Evolutionary conservation across 148 eudicot species (phyloP), one percentile per base, ranked within the genome.

Genomic region (Euryodendron excelsum): DNA sequence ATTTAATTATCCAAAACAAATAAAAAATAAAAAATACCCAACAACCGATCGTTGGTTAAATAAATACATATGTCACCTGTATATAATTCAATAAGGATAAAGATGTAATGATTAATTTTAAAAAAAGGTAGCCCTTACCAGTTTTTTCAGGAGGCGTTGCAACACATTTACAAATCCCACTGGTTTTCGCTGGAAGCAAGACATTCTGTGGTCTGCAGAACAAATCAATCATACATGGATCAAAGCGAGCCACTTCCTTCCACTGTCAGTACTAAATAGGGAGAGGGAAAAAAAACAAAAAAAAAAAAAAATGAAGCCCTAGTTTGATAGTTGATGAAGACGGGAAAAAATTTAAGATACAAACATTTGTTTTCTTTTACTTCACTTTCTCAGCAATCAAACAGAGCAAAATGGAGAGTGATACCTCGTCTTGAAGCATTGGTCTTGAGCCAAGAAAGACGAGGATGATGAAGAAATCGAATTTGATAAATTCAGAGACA

Each of bases 381-480:
- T 20, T 10, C 12, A 39, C 47, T 21, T 41, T 17, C 50, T 20
- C 30, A 23, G 13, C 25, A 55, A 55, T 2, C 59, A 20, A 55
- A 55, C 59, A 3, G 59, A 55, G n/a, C n/a, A n/a, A n/a, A n/a
- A 39, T 1, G 50, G 58, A 11, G 23, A 28, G 60, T 11, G 21
- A 41, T 52, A 76, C 75, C 80, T 41, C 20, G 30, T 17, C 15
- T 59, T 78, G 48, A 69, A 58, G 17, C 9, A 58, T 27, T 33
- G 66, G 20, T 78, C 68, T 41, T 78, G 80, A 18, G 21, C 56
- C 41, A 78, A 27, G 39, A 78, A 69, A 56, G 75, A 23, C 4
- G 75, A 69, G 1, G 75, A 69, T 31, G 59, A 69, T 23, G 80
- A 69, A 28, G 80, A 69, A 21, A 69, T 69, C 11, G 80, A 58